These are phyloP conservation scores for Lumnitzera littorea DNA, from an alignment of 345 rosid species.

Conservation along the genomic window DNA sequence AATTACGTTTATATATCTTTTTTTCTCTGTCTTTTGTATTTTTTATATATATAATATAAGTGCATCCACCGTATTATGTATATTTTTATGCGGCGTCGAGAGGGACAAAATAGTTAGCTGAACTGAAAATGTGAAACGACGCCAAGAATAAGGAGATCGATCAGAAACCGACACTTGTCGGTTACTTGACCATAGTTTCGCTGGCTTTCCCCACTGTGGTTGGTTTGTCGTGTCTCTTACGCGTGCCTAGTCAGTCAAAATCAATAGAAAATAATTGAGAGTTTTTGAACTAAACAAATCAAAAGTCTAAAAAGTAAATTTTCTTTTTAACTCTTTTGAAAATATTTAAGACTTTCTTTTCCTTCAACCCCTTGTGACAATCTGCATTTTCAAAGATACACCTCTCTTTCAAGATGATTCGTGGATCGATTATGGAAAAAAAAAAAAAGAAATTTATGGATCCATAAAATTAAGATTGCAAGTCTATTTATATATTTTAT, in stretches of 20 bases:
- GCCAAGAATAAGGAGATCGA: conserved; percentile 12
- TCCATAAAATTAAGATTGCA: neutral
- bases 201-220: conserved; percentile 12
- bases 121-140: conserved; percentile 20
- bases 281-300: conserved; percentile 8
- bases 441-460: too few species aligned
- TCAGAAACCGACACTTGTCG: conserved; percentile 8
- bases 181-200: conserved; percentile 9
- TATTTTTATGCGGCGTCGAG: too few species aligned
- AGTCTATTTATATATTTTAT: neutral
- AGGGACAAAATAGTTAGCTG: too few species aligned
- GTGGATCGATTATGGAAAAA: too few species aligned
- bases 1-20: too few species aligned
- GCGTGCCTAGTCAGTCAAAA: conserved; percentile 52
- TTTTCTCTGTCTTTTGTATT: too few species aligned
- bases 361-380: too few species aligned
- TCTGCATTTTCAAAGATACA: too few species aligned
- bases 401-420: too few species aligned
- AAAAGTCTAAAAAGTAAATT: conserved; percentile 19
- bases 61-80: too few species aligned
- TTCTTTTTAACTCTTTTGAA: neutral
- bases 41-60: too few species aligned
- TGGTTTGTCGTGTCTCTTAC: conserved; percentile 58
- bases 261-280: neutral
- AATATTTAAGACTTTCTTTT: too few species aligned